Base-by-base conservation (phyloP, 1,139 yeast species). In the Waltiozyma sp. region DNA sequence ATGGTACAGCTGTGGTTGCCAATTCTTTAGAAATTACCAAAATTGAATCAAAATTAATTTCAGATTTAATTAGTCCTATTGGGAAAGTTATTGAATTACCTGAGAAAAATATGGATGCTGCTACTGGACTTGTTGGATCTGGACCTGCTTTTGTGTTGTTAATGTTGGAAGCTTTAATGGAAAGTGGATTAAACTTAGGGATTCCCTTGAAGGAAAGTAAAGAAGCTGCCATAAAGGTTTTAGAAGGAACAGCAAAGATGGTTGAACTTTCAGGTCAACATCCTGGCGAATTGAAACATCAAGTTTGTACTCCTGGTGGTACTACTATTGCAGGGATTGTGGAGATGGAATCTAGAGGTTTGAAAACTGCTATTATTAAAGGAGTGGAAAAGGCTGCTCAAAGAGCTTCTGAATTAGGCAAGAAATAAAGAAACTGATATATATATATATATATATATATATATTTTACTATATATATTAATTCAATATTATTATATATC, bases 231-330 rank as follows among this genome's bases (percentile, higher is more conserved):
- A 86, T 95, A 31, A 93, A 88, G 63, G 96, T 89, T 26, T 72
- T 91, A 77, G 91, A 85, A 59, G 98, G 99, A 19, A 86, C 97
- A n/a, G 93, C 94, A 23, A 80, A 79, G 63, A 86, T 91, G 96
- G 93, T 82, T 1, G 83, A 77, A 58, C 44, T 57, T 24, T 75
- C 87, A n/a, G 89, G 88, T 3, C 77, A 74, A 38, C 96, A 89
- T 58, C 98, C 98, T n/a, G 93, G 94, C 11, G 87, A 76, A 18
- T 72, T 91, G 61, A 84, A 86, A 59, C 80, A 85, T 60, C 83
- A 82, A 57, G 93, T 91, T 7, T 88, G 96, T 60, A 91, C 99
- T 0, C 99, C 99, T 16, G 98, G 94, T 31, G 99, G 99, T 35
- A 89, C 96, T 43, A 91, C 99, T 9, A 91, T 93, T 60, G 95